Evolutionary conservation across 208 protist species (phyloP), one percentile per base, ranked within the genome.

Genomic region (Zelonia costaricensis): DNA sequence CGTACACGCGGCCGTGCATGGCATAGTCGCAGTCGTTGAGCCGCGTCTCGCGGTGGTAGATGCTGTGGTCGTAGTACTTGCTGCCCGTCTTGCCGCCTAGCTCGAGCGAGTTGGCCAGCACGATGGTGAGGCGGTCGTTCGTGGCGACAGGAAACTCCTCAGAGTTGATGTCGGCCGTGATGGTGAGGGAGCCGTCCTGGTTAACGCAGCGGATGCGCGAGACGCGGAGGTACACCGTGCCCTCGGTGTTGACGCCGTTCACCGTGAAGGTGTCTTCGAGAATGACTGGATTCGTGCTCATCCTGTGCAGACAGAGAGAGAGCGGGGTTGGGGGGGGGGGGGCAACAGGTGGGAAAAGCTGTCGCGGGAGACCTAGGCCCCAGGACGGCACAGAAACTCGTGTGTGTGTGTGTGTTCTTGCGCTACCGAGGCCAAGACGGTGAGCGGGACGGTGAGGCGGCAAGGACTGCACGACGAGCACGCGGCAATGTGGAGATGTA

Each of bases 1-100:
- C 94, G 76, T 98, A 99, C 42, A 99, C 92, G 45, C 87, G 92
- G 20, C 98, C 98, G 72, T 98, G 96, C 97, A 98, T 99, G 43
- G 98, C 98, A 73, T 99, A 99, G 62, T 99, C 97, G 68, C 97
- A 99, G 53, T 98, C 80, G 64, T 99, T 96, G 22, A 97, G 69
- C 0, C 97, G 78, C 39, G 93, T 95, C 46, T 88, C 74, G 46
- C 93, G 82, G 69, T 94, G 87, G 56, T 93, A 93, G 18, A 96
- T 71, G 55, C 85, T 94, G 66, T 94, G 91, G 62, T 97, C 93
- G 62, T 97, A 97, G 63, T 86, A 46, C 62, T 96, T 90, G 49
- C 76, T 69, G 15, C 76, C 82, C 3, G 91, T 80, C 47, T 85
- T 77, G 35, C 92, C 94, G 28, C 89, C 84, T 0, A 97, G 68